A percentile compares a stretch with the other conserved stretches of the same genome.
phyloP scores from a whole-genome alignment of 1,284 basidiomycete species.

The Irpex sp. region DNA sequence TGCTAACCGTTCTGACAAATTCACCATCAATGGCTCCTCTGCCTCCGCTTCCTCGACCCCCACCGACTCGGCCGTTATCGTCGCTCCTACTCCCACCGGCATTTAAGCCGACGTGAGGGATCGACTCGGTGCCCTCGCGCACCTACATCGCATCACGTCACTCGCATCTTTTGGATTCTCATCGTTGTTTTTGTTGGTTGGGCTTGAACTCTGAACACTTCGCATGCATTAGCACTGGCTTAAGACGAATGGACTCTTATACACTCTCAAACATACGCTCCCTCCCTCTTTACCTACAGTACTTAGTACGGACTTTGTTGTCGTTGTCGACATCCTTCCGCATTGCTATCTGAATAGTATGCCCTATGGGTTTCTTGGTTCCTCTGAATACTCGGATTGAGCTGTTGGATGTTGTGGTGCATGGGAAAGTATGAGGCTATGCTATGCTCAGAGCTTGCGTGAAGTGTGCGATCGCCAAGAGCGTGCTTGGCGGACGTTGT shows the following conservation, averaged over 20 bases:
- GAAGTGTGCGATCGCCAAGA: too few relatives aligned
- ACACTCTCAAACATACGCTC: neutral
- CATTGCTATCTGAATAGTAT: neutral
- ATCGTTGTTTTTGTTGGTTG: neutral
- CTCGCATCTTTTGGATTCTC: neutral
- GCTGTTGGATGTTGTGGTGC: neutral
- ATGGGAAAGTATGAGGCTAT: neutral
- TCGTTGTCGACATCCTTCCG: neutral
- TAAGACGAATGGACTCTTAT: neutral
- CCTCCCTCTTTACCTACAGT: neutral
- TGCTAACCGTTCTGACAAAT: slow-evolving; percentile 16
- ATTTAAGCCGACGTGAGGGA: neutral
- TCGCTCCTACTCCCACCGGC: neutral
- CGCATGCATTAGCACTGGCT: too few relatives aligned
- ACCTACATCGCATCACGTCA: neutral
- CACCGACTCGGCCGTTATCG: neutral
- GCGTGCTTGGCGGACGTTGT: neutral
- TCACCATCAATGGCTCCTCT: slow-evolving; percentile 10
- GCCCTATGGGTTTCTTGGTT: neutral
- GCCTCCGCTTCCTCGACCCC: neutral
- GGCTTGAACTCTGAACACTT: too few relatives aligned
- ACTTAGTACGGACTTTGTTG: neutral
- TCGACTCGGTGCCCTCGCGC: neutral
- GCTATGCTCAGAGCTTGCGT: neutral
- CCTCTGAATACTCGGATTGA: too few relatives aligned